Base-by-base conservation (phyloP, 768 basidiomycete species). In the Lactifluus volemus region DNA sequence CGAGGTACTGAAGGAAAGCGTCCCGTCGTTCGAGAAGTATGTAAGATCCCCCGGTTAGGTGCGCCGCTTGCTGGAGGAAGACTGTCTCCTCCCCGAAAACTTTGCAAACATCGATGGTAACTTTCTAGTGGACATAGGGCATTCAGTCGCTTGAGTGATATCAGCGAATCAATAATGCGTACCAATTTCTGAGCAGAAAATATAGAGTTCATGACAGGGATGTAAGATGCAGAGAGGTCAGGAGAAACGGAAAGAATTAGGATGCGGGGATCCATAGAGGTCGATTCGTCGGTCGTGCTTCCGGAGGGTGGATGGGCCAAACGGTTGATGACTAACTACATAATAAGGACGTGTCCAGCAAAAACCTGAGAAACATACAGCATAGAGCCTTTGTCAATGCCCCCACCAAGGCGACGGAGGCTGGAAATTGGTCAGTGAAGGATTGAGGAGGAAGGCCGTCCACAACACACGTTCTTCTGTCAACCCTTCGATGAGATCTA, bases 141-240 rank as follows among this genome's bases (percentile, higher is more conserved):
- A 38, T 19, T 39, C 15, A 14, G 5, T 61, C 7, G 11, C 8
- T 14, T 17, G 29, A 8, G 11, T 25, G n/a, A 49, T 8, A 14
- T 19, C 17, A 21, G 41, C 30, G 4, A 15, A 8, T 30, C 6
- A 21, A 61, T 34, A 54, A 58, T 11, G 73, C 86, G 67, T 64
- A 91, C 96, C 66, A 93, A 79, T 76, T 99, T 99, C 73, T 99
- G 97, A 5, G 97, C 97, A 17, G 95, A 94, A 74, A 99, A 99
- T 52, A 98, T 98, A 56, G 94, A 87, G 71, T 98, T 98, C 97
- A 99, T 99, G 70, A 98, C 86, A 29, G 96, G 92, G 52, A 98
- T 96, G 73, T 99, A 99, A 10, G 94, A 92, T 8, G 86, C 81
- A 9, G 90, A 87, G 32, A 87, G 79, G 73, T 96, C 90, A 15